Base-by-base conservation (phyloP, 176 grass and related monocot species). In the Juncus inflexus region DNA sequence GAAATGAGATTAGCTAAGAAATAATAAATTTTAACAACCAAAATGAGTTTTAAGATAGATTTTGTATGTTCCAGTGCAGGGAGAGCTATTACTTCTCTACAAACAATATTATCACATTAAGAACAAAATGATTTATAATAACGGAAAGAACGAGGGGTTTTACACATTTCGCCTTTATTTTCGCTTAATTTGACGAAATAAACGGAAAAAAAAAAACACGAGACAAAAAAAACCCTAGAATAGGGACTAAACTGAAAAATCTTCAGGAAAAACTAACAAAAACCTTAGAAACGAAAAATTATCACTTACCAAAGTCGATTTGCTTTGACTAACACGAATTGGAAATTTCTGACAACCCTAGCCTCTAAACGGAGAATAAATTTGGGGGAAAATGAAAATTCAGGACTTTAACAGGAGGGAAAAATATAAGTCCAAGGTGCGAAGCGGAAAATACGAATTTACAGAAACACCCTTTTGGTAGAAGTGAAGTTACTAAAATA, bases 151-250 rank as follows among this genome's bases (percentile, higher is more conserved):
- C 19, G 19, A 1, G 6, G n/a, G 12, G 38, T 42, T 15, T 64
- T 64, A 6, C 39, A 40, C 8, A 64, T 3, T 61, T 57, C 58
- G 8, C 9, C 15, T 35, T 28, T 9, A 35, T 61, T 6, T 61
- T 61, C 1, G 10, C 38, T 62, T 9, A 62, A 13, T 62, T 62
- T 62, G 5, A 12, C 12, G 35, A 62, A 62, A 62, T 12, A n/a
- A 62, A 40, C 40, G 3, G 15, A 49, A 15, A 15, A 65, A 15
- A 15, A 65, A 7, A 13, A 41, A 64, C 37, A 62, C 6, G 38
- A 16, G 13, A 65, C 4, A 45, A 8, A 45, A 28, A 65, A 65
- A 65, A 65, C 40, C 63, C 40, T 65, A 65, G 63, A 65, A 49
- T 8, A 19, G n/a, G 41, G 1, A 65, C 38, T 63, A 43, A 63